These are phyloP conservation scores for Rhodotorula toruloides DNA, from an alignment of 768 basidiomycete genomes.

Conservation along the genomic window DNA sequence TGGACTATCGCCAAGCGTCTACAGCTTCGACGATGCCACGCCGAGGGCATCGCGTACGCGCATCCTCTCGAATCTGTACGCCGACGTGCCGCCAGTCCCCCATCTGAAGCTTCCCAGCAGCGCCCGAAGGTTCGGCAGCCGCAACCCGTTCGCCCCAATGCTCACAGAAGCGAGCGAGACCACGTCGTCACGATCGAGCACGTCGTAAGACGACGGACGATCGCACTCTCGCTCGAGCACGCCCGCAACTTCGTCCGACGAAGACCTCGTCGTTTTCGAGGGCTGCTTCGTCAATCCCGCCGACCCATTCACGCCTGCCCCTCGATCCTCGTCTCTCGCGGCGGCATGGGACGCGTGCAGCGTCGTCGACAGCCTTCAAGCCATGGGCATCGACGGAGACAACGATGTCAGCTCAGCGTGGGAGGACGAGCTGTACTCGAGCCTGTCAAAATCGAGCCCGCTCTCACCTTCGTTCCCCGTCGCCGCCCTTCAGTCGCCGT, in stretches of 20 bases:
- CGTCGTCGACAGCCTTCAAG: background rate
- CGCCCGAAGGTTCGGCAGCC: background rate
- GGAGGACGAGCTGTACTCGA: constrained; percentile 19
- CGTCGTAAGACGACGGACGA: background rate
- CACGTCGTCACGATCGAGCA: background rate
- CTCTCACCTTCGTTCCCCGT: background rate
- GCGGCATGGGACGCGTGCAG: background rate
- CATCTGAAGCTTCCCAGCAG: background rate
- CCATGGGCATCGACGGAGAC: background rate
- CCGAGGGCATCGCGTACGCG: background rate
- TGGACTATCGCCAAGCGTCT: background rate
- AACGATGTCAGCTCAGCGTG: constrained; percentile 4
- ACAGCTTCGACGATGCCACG: background rate
- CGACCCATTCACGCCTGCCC: background rate
- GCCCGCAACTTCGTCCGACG: background rate
- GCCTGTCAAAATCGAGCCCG: background rate
- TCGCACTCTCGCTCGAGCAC: background rate
- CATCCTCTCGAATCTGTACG: background rate
- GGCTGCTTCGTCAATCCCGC: background rate
- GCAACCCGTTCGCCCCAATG: constrained; percentile 1
- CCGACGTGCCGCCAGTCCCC: background rate
- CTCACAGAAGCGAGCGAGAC: too few species aligned
- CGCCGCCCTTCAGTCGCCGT: background rate
- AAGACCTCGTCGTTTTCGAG: background rate
- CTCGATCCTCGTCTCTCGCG: background rate